These are phyloP conservation scores for Choanephora cucurbitarum DNA, from an alignment of 371 early-diverging fungal genomes.

Conservation along the genomic window DNA sequence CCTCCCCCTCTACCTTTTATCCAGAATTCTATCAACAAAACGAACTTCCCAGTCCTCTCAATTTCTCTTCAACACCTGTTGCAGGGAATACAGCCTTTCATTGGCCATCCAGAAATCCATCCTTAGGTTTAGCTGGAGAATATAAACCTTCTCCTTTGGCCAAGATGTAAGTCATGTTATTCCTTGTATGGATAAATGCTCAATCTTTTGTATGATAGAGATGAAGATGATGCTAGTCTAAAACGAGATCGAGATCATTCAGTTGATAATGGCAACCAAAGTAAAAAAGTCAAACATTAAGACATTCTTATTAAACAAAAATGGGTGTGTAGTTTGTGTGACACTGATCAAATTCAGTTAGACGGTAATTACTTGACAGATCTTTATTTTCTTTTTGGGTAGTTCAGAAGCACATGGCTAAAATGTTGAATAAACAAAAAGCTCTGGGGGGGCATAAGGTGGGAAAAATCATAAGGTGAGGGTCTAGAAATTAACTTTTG, in stretches of 20 bases:
- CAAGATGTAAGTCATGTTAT: slow-evolving; percentile 13
- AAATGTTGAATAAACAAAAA: too few species aligned
- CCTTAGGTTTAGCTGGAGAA: background rate
- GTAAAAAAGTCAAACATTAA: too few species aligned
- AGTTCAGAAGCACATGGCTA: background rate
- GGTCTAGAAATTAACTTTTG: too few species aligned
- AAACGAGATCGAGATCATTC: background rate
- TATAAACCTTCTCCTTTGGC: slow-evolving; percentile 21
- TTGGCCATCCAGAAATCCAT: slow-evolving; percentile 51
- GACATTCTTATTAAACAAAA: too few species aligned
- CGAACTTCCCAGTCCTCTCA: slow-evolving; percentile 66
- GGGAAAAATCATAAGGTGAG: too few species aligned
- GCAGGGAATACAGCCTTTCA: slow-evolving; percentile 56
- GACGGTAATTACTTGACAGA: too few species aligned
- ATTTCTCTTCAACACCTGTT: slow-evolving; percentile 63
- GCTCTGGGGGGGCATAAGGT: too few species aligned
- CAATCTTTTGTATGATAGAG: slow-evolving; percentile 1
- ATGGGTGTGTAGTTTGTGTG: too few species aligned
- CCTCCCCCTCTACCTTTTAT: slow-evolving; percentile 77
- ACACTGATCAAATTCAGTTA: too few species aligned
- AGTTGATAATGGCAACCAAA: background rate
- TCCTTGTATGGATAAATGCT: background rate
- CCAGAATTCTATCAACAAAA: slow-evolving; percentile 73
- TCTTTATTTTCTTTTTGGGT: too few species aligned
- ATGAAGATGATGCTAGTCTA: background rate